Evolutionary conservation across 2,329 filamentous ascomycete genomes (phyloP).

Genomic region (Paraphaeosphaeria minitans): DNA sequence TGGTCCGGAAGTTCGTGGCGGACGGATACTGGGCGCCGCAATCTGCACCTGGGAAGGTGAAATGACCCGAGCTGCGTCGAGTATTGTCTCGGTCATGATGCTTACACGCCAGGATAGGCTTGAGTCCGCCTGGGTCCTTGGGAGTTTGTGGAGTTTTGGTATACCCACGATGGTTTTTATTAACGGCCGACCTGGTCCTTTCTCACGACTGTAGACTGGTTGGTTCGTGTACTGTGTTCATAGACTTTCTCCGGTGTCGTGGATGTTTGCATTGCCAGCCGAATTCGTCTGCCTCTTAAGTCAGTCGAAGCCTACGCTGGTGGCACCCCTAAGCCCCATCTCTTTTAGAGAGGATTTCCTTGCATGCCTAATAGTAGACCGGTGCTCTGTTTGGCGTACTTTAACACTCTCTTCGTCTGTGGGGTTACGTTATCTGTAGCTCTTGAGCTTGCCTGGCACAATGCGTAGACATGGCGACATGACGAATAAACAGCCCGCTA

Average conservation of each 20-base stretch:
- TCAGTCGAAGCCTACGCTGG: constrained; percentile 5
- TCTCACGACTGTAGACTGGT: neutral
- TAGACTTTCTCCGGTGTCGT: neutral
- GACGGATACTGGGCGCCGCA: neutral
- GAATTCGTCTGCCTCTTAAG: neutral
- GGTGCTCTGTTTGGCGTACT: neutral
- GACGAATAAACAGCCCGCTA: constrained; percentile 1
- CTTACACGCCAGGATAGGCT: neutral
- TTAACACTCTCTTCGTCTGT: neutral
- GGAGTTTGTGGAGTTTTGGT: neutral
- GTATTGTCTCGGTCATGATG: neutral
- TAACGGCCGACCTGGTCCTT: too few species aligned
- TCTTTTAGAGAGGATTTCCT: constrained; percentile 1
- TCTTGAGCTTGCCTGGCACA: constrained; percentile 3
- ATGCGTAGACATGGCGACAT: constrained; percentile 8
- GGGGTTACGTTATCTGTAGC: neutral
- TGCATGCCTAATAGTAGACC: neutral
- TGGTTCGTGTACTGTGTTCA: neutral
- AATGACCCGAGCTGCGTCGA: neutral
- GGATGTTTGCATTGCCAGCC: neutral
- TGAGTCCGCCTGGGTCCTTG: neutral
- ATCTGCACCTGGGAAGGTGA: neutral
- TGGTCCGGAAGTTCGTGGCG: neutral
- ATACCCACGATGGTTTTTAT: neutral
- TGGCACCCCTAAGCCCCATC: neutral